A percentile compares a stretch with the other conserved stretches of the same genome.
These are phyloP conservation scores for Starmerella stellata DNA, from an alignment of 805 yeast species.

Conservation along the genomic window DNA sequence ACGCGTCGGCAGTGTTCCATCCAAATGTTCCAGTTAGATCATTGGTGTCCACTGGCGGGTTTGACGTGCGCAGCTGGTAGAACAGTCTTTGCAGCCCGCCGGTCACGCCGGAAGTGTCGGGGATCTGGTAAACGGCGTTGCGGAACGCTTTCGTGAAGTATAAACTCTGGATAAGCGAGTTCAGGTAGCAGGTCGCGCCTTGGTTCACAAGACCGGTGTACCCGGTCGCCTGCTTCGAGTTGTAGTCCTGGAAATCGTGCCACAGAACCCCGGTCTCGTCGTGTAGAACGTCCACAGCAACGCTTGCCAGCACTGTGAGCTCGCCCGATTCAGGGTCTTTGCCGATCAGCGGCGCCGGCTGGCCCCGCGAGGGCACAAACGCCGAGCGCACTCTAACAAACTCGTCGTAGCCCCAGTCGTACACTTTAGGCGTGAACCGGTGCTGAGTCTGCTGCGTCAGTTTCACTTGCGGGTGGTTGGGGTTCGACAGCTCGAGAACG, in stretches of 20 bases:
- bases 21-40: conserved; percentile 88
- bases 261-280: conserved; percentile 91
- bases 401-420: conserved; percentile 93
- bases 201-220: conserved; percentile 86
- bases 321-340: not conserved
- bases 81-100: conserved; percentile 76
- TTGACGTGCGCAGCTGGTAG: conserved; percentile 56
- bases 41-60: conserved; percentile 61
- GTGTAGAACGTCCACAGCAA: conserved; percentile 53
- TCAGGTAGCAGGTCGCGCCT: conserved; percentile 96
- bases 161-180: conserved; percentile 78
- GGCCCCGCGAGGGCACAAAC: conserved; percentile 13
- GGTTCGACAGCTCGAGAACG: conserved; percentile 69
- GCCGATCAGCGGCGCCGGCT: conserved; percentile 24
- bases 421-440: conserved; percentile 53
- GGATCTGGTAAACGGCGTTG: conserved; percentile 73
- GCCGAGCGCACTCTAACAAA: conserved; percentile 43
- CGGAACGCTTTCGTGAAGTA: conserved; percentile 71
- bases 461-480: conserved; percentile 45
- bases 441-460: conserved; percentile 51
- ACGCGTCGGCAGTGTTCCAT: conserved; percentile 91
- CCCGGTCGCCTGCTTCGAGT: conserved; percentile 75
- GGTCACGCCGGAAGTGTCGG: conserved; percentile 51
- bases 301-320: conserved; percentile 51
- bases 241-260: conserved; percentile 63